These are phyloP conservation scores for Pseudonitzschia multiseries DNA, from an alignment of 108 stramenopile genomes.

Conservation along the genomic window DNA sequence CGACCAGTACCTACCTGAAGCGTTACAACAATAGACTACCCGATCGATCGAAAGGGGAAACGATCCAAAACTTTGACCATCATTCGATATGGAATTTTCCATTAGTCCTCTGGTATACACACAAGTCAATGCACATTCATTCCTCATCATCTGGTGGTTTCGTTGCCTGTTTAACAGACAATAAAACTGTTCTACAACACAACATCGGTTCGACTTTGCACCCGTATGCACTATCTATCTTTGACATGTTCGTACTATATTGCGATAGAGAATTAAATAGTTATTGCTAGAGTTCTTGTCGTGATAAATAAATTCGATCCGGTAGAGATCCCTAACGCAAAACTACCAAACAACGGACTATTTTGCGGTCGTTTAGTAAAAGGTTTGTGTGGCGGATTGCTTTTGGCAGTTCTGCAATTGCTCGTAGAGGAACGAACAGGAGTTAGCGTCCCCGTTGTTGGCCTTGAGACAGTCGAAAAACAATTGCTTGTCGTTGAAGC, in stretches of 20 bases:
- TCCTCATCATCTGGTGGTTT: no score
- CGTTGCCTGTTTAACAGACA: no score
- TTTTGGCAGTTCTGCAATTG: slow-evolving; percentile 86
- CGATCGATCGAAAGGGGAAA: background rate
- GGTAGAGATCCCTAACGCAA: background rate
- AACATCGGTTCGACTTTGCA: no score
- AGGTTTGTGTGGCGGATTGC: background rate
- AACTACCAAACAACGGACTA: background rate
- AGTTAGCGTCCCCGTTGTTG: slow-evolving; percentile 86
- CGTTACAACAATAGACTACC: no score
- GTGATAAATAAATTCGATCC: background rate
- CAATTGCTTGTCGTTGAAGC: slow-evolving; percentile 90
- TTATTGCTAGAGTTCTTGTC: background rate
- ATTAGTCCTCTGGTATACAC: no score
- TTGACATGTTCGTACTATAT: background rate
- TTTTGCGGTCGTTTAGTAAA: background rate
- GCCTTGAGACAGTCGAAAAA: slow-evolving; percentile 90
- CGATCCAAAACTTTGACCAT: no score
- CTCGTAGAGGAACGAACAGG: slow-evolving; percentile 91
- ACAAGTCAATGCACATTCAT: no score
- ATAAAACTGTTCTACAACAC: no score
- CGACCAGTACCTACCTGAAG: no score
- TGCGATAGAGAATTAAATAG: background rate
- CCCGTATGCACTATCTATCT: no score
- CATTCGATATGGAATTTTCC: no score